Percentiles rank a stretch among this genome's conserved stretches.
Conservation (phyloP, 2,329 filamentous ascomycete species). For the Cryphonectria nitschkei region DNA sequence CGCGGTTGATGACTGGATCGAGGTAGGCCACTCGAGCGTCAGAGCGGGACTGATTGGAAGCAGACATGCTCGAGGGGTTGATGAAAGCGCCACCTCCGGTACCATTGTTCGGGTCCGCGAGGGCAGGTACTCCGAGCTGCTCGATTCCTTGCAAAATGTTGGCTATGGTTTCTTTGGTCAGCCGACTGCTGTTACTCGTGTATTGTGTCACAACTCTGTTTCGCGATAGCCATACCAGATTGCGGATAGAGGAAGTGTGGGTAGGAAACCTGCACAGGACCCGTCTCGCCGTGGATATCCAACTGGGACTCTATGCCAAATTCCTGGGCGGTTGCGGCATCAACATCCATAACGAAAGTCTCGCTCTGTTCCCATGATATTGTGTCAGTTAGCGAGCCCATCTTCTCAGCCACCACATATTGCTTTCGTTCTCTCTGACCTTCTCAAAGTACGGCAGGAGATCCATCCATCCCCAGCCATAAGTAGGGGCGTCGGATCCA, state of each 20-base stretch:
- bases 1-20: conserved; percentile 40
- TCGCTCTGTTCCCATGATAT: conserved; percentile 38
- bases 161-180: conserved; percentile 38
- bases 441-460: conserved; percentile 55
- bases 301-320: conserved; percentile 36
- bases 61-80: conserved; percentile 43
- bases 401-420: accelerated
- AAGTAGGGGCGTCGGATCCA: conserved; percentile 27
- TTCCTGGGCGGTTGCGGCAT: conserved; percentile 31
- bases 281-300: conserved; percentile 39
- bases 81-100: conserved; percentile 42
- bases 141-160: conserved; percentile 43
- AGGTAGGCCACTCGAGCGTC: conserved; percentile 47
- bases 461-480: conserved; percentile 45
- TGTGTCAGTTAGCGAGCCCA: not conserved
- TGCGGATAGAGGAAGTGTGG: conserved; percentile 45
- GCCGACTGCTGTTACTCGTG: not conserved
- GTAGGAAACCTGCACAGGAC: conserved; percentile 44
- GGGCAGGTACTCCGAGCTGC: conserved; percentile 42
- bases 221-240: conserved; percentile 37
- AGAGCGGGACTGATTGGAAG: conserved; percentile 44
- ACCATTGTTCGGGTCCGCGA: conserved; percentile 43
- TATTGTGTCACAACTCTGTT: not conserved
- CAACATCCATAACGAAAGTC: conserved; percentile 38
- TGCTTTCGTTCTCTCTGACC: conserved; percentile 33